These are phyloP conservation scores for Candida methanosorbosa DNA, from an alignment of 805 yeast species.

Conservation along the genomic window DNA sequence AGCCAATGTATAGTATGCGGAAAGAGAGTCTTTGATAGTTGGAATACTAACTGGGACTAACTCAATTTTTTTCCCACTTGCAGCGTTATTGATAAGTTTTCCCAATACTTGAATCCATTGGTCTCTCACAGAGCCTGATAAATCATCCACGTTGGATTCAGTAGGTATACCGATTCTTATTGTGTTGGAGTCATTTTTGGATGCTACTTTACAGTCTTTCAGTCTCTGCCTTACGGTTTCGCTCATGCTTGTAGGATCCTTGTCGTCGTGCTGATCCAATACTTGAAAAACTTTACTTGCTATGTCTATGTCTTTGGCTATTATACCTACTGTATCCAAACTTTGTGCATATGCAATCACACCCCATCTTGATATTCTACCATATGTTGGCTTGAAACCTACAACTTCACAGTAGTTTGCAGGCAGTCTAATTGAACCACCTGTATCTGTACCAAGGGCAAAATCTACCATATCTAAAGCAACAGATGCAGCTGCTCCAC, in stretches of 20 bases:
- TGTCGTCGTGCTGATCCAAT: constrained; percentile 53
- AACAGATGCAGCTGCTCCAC: constrained; percentile 93
- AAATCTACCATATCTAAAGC: constrained; percentile 62
- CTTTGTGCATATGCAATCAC: constrained; percentile 90
- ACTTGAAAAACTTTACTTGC: constrained; percentile 42
- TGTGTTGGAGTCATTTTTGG: constrained; percentile 4
- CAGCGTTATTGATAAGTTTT: constrained; percentile 28
- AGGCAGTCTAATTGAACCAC: constrained; percentile 92
- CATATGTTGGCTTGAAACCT: constrained; percentile 94
- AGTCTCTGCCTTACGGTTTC: constrained; percentile 22
- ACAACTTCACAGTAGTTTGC: constrained; percentile 76
- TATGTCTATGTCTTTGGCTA: constrained; percentile 40
- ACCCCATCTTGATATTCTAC: constrained; percentile 87
- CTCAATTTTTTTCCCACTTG: constrained; percentile 48
- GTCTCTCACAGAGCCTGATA: constrained; percentile 36
- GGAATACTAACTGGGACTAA: constrained; percentile 66
- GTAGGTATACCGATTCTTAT: constrained; percentile 63
- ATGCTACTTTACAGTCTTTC: not conserved
- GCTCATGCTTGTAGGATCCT: constrained; percentile 71
- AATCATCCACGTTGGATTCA: constrained; percentile 53
- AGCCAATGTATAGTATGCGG: constrained; percentile 80
- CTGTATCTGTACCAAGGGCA: constrained; percentile 92
- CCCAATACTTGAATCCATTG: constrained; percentile 40
- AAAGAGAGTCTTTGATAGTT: constrained; percentile 53
- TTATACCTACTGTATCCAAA: constrained; percentile 86